Evolutionary conservation across 164 flowering plant species (phyloP).

Genomic region (Berberis vulgaris): DNA sequence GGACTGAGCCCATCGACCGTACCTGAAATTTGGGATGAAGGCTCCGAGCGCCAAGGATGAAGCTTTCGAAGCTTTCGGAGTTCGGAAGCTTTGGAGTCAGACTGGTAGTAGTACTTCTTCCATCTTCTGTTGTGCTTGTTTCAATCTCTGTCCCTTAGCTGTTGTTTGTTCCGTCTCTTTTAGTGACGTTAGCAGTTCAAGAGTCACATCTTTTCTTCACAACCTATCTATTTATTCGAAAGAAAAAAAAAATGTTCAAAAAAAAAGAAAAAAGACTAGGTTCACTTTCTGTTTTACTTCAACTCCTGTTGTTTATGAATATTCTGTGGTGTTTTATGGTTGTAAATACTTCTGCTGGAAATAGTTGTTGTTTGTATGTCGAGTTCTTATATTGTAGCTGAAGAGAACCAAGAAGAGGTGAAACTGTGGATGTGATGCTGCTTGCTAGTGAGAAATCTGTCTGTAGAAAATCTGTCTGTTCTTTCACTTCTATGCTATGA

Average conservation of each 20-base stretch:
- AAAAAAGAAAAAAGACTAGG: constrained; percentile 8
- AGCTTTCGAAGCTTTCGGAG: constrained; percentile 41
- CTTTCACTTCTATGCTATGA: background rate
- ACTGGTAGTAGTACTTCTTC: constrained; percentile 33
- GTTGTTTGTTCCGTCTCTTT: constrained; percentile 9
- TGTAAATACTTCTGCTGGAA: constrained; percentile 19
- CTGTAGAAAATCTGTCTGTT: background rate
- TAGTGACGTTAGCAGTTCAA: constrained; percentile 12
- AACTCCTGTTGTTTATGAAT: constrained; percentile 14
- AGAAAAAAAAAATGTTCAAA: background rate
- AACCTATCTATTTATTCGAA: constrained; percentile 3
- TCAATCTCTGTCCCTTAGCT: constrained; percentile 5
- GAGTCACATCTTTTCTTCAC: constrained; percentile 14
- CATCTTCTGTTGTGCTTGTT: constrained; percentile 4
- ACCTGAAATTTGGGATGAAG: constrained; percentile 7
- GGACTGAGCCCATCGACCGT: constrained; percentile 39
- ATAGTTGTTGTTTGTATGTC: constrained; percentile 14
- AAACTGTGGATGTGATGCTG: background rate
- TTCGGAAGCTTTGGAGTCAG: constrained; percentile 43
- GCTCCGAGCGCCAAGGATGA: constrained; percentile 32
- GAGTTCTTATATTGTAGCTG: constrained; percentile 5
- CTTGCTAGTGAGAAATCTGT: background rate
- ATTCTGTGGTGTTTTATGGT: constrained; percentile 9
- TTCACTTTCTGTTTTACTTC: constrained; percentile 5
- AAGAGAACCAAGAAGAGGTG: background rate